These are phyloP conservation scores for Diplogelasinospora grovesii DNA, from an alignment of 495 filamentous ascomycete species.

Conservation along the genomic window DNA sequence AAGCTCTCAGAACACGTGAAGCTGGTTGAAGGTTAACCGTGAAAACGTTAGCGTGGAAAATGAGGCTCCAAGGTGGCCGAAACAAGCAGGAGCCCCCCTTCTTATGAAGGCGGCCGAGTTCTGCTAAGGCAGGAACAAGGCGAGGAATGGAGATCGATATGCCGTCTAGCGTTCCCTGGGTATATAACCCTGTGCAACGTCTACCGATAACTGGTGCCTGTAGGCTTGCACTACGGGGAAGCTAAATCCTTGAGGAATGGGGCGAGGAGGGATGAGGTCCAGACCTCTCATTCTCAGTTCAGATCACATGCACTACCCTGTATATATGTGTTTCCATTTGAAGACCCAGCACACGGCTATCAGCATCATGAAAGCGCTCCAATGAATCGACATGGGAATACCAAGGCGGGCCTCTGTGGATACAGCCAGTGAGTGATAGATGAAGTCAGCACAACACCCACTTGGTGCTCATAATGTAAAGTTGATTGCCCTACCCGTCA, in stretches of 20 bases:
- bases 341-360: constrained; percentile 7
- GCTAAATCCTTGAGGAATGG: no score
- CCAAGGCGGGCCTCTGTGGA: constrained; percentile 13
- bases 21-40: no score
- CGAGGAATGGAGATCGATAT: no score
- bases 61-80: no score
- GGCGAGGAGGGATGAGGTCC: constrained; percentile 11
- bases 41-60: no score
- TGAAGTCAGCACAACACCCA: constrained; percentile 10
- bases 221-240: no score
- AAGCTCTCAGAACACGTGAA: no score
- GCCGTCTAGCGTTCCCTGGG: no score
- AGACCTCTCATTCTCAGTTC: constrained; percentile 12
- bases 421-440: constrained; percentile 12
- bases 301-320: constrained; percentile 8
- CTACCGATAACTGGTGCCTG: no score
- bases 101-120: no score
- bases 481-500: constrained; percentile 27
- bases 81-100: no score
- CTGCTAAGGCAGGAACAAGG: background rate
- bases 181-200: no score
- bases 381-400: constrained; percentile 12
- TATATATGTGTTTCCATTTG: constrained; percentile 12
- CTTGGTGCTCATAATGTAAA: constrained; percentile 18
- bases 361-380: background rate